phyloP scores from a whole-genome alignment of 495 filamentous ascomycete genomes.

The Neohortaea acidophila region DNA sequence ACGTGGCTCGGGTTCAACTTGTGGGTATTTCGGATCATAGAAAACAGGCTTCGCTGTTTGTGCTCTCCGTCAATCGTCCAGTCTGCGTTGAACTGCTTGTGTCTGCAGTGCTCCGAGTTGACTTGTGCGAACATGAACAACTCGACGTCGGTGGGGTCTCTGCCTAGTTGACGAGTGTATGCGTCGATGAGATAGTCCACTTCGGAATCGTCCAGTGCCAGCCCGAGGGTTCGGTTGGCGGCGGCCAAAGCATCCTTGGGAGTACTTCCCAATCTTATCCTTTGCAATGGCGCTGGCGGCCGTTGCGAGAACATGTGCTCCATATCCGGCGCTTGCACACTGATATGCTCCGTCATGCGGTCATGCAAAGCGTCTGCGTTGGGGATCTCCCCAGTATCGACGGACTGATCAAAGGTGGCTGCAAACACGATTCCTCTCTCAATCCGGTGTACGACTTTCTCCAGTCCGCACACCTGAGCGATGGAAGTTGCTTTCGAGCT shows the following conservation, averaged over 20 bases:
- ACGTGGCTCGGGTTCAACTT: conserved; percentile 59
- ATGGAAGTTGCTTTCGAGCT: conserved; percentile 91
- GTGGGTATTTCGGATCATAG: conserved; percentile 93
- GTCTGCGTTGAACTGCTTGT: conserved; percentile 85
- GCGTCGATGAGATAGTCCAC: conserved; percentile 85
- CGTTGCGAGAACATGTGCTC: conserved; percentile 65
- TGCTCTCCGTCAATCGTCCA: conserved; percentile 89
- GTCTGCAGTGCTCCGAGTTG: conserved; percentile 64
- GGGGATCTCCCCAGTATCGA: conserved; percentile 33
- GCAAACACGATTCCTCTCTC: conserved; percentile 68
- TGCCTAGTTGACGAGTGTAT: conserved; percentile 55
- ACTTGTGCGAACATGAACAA: conserved; percentile 99
- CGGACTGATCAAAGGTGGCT: conserved; percentile 41
- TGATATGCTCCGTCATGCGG: conserved; percentile 79
- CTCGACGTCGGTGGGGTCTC: conserved; percentile 76
- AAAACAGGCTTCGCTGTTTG: conserved; percentile 68
- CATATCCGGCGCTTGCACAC: conserved; percentile 47
- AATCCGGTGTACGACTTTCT: conserved; percentile 57
- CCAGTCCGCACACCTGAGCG: conserved; percentile 76
- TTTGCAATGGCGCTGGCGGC: conserved; percentile 50
- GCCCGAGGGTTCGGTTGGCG: conserved; percentile 66
- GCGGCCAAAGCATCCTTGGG: conserved; percentile 59
- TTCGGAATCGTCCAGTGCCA: conserved; percentile 75
- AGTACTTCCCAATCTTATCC: conserved; percentile 49
- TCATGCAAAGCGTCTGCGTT: conserved; percentile 67